phyloP scores from a whole-genome alignment of 2,329 filamentous ascomycete genomes.

The Apiospora malaysiana region DNA sequence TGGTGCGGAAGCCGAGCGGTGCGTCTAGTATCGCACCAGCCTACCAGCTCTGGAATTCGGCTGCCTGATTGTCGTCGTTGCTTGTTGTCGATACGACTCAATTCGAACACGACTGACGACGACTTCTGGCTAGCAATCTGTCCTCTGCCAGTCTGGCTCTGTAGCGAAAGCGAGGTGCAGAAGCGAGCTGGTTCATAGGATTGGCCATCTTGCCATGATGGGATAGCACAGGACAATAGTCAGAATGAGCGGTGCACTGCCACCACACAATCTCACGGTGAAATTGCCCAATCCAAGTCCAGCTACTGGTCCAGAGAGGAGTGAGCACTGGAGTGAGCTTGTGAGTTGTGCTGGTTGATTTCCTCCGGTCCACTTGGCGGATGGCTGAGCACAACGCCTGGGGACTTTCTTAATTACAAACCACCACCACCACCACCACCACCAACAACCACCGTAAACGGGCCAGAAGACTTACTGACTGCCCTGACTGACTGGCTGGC shows the following conservation, averaged over 20 bases:
- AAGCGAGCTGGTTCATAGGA: background rate
- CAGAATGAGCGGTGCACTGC: conserved; percentile 9
- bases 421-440: background rate
- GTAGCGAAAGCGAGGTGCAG: conserved; percentile 10
- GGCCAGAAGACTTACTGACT: background rate
- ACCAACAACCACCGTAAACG: too few relatives aligned
- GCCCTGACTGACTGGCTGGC: background rate
- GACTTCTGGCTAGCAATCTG: background rate
- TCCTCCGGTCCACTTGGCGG: conserved; percentile 14
- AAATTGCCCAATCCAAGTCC: conserved; percentile 17
- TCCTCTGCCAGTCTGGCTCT: background rate
- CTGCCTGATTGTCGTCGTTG: background rate
- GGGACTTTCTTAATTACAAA: background rate
- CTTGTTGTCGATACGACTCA: background rate
- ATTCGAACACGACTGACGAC: background rate
- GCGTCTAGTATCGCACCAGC: background rate
- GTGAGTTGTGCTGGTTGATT: background rate
- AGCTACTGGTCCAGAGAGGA: background rate
- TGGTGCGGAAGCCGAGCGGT: conserved; percentile 1
- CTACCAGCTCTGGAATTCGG: background rate
- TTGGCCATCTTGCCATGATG: background rate
- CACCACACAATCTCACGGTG: conserved; percentile 12
- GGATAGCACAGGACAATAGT: background rate
- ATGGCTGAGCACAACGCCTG: conserved; percentile 15
- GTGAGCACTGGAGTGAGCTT: background rate